These are phyloP conservation scores for Aureobasidium subglaciale DNA, from an alignment of 2,329 filamentous ascomycete species.

Conservation along the genomic window DNA sequence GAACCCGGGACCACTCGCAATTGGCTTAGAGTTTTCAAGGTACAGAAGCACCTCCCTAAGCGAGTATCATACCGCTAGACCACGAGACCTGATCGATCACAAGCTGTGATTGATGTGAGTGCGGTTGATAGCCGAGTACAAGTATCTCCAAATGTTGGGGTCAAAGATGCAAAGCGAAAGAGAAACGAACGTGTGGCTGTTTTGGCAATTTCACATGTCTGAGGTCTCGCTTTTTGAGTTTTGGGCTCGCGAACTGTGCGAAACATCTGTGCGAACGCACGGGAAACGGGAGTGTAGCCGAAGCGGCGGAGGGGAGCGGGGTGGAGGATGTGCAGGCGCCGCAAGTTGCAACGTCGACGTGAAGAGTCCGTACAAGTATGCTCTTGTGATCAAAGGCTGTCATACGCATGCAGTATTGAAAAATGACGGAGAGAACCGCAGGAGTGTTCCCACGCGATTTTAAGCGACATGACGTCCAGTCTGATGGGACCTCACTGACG, in stretches of 20 bases:
- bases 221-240: constrained; percentile 3
- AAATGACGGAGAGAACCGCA: not conserved
- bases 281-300: constrained; percentile 2
- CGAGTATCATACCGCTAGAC: constrained; percentile 14
- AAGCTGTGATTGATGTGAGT: not conserved
- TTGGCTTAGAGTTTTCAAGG: constrained; percentile 8
- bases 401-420: not conserved
- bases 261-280: not conserved
- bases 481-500: not conserved
- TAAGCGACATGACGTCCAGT: not conserved
- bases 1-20: constrained; percentile 13
- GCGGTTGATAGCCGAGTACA: no score
- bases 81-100: constrained; percentile 1
- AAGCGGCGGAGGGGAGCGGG: not conserved
- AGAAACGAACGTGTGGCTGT: not conserved
- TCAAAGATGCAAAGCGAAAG: no score
- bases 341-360: not conserved
- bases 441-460: not conserved
- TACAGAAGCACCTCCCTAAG: not conserved
- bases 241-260: no score
- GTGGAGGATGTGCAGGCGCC: not conserved
- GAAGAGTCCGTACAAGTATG: no score
- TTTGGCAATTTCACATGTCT: not conserved
- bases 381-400: no score
- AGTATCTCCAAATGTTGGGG: no score